Evolutionary conservation across 352 stramenopile species (phyloP).

Genomic region (Globisporangium cylindrosporum): DNA sequence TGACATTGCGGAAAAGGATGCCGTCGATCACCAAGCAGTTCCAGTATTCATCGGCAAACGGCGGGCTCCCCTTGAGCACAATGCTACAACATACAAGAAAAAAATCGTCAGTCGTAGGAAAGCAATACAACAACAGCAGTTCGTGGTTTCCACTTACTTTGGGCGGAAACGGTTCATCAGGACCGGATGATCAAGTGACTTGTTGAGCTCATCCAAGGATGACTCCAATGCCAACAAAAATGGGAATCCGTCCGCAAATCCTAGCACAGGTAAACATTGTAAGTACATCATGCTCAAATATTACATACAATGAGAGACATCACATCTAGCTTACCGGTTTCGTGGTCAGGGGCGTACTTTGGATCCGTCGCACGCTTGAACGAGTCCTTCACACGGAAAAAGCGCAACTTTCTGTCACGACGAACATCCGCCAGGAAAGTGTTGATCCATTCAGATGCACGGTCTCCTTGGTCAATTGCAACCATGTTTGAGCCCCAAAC

Average conservation of each 20-base stretch:
- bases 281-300: not conserved
- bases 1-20: slow-evolving; percentile 66
- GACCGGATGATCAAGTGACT: slow-evolving; percentile 44
- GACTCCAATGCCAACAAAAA: slow-evolving; percentile 61
- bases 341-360: slow-evolving; percentile 58
- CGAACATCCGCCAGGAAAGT: slow-evolving; percentile 40
- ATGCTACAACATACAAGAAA: slow-evolving; percentile 37
- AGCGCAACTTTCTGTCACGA: slow-evolving; percentile 35
- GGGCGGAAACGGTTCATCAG: slow-evolving; percentile 81
- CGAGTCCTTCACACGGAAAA: slow-evolving; percentile 59
- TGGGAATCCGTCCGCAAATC: slow-evolving; percentile 78
- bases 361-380: slow-evolving; percentile 49
- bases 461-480: slow-evolving; percentile 62
- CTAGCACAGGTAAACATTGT: slow-evolving; percentile 13
- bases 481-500: slow-evolving; percentile 63
- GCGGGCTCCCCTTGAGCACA: slow-evolving; percentile 53
- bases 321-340: slow-evolving; percentile 29
- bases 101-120: not conserved
- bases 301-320: not conserved
- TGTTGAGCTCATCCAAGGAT: slow-evolving; percentile 65
- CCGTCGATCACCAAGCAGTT: slow-evolving; percentile 54
- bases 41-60: slow-evolving; percentile 79
- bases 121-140: not conserved
- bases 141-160: slow-evolving; percentile 42
- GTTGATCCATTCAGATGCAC: slow-evolving; percentile 59